Base-by-base conservation (phyloP, 768 basidiomycete genomes). In the Mycena epipterygia region DNA sequence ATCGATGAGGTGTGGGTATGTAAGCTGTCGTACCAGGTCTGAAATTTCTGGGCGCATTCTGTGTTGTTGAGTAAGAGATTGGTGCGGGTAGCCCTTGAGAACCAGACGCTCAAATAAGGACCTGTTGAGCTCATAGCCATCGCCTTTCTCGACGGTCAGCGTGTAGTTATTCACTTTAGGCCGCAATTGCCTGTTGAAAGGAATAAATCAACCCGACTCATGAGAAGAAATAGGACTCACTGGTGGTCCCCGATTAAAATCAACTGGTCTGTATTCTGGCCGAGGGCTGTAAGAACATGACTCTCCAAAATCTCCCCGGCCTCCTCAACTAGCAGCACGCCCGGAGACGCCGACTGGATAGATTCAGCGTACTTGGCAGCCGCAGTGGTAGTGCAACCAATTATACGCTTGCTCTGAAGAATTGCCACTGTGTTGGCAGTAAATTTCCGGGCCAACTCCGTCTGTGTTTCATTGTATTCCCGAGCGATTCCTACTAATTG, bases 11-110 rank as follows among this genome's bases (percentile, higher is more conserved):
- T 88, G 87, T 0, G 89, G 89, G 70, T 93, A 93, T 0, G 91
- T 92, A 19, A 93, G 81, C 9, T 81, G 75, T 12, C 92, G 86
- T 30, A 93, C 85, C 23, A 92, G 79, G 0, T 83, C 72, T 7
- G 92, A 90, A 13, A 93, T 92, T 68, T 93, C 91, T 0, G 91
- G 92, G 8, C 92, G 86, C 92, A 93, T 93, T 14, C 92, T 87
- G 73, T 93, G 92, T 68, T 93, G 92, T 49, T 84, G 75, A 0
- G 73, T 76, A 25, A 93, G 85, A 0, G 86, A 89, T 46, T 79
- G 73, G 74, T 93, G 91, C 0, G 91, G 92, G 73, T 89, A 93
- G 0, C 85, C 87, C 67, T 85, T 85, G 21, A 87, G 76, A 19
- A 92, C 88, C 1, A 92, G 84, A 3, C 91, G 88, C 68, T 93